A percentile compares a stretch with the other conserved stretches of the same genome.
Conservation (phyloP, 768 basidiomycete genomes). For the Auricularia cornea region DNA sequence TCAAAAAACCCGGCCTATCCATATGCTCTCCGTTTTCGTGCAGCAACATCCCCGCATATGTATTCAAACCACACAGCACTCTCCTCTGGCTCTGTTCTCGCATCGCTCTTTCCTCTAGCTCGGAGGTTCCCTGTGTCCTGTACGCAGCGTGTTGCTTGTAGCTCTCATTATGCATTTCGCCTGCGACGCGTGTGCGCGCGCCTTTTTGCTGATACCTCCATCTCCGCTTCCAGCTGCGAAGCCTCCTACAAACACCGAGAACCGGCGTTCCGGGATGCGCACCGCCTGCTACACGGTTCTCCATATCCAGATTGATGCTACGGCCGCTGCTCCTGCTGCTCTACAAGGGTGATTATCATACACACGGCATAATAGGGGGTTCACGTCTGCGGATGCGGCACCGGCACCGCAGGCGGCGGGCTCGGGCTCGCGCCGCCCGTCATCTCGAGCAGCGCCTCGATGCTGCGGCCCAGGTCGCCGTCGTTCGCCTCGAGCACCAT, state of each 20-base stretch:
- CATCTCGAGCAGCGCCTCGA: conserved; percentile 79
- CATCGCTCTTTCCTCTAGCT: background rate
- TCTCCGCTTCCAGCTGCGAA: too few species aligned
- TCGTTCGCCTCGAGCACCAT: conserved; percentile 85
- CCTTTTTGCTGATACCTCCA: background rate
- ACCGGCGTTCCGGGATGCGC: too few species aligned
- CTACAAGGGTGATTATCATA: too few species aligned
- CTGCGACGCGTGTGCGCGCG: background rate
- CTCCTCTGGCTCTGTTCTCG: background rate
- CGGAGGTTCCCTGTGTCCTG: background rate
- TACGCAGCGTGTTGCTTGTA: background rate
- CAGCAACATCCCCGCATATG: background rate
- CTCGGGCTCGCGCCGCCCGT: conserved; percentile 17
- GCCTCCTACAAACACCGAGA: too few species aligned
- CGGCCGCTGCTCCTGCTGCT: too few species aligned
- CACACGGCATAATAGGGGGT: too few species aligned
- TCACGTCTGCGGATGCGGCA: too few species aligned
- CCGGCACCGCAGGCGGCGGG: too few species aligned
- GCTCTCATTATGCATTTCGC: background rate
- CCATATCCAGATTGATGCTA: too few species aligned
- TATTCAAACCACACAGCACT: background rate
- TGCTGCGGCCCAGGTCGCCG: conserved; percentile 83
- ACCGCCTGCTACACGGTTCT: too few species aligned
- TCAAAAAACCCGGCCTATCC: background rate
- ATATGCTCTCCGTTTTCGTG: background rate